A percentile compares a stretch with the other conserved stretches of the same genome.
Evolutionary conservation across 371 early-diverging fungal genomes (phyloP).

Genomic region (Amoeboaphelidium protococcarum): DNA sequence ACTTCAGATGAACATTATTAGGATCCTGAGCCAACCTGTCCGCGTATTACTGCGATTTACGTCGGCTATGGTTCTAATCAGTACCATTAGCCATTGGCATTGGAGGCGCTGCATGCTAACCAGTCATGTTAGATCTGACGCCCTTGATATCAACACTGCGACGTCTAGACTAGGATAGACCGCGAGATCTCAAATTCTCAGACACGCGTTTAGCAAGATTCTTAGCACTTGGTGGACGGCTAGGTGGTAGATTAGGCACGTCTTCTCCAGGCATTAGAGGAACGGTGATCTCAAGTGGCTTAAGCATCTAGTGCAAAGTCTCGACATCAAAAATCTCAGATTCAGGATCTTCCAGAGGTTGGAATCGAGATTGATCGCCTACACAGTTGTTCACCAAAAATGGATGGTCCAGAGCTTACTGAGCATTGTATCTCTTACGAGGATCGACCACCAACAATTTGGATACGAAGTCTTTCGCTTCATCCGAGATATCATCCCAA

Average conservation of each 20-base stretch:
- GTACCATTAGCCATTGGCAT: no score
- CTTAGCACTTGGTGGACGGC: neutral
- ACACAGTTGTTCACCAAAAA: constrained; percentile 7
- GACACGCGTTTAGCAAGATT: neutral
- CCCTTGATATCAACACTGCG: neutral
- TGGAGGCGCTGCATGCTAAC: no score
- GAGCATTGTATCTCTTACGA: constrained; percentile 39
- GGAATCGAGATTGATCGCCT: neutral
- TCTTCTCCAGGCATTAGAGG: no score
- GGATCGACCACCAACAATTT: constrained; percentile 42
- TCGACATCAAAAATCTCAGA: neutral
- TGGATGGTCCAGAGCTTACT: constrained; percentile 38
- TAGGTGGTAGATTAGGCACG: no score
- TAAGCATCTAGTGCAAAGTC: no score
- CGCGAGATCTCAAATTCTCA: neutral
- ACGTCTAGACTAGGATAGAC: neutral
- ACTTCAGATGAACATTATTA: no score
- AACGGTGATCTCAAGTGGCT: no score
- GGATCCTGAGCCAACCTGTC: no score
- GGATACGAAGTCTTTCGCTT: constrained; percentile 55
- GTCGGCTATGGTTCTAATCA: no score
- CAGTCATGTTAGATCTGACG: no score
- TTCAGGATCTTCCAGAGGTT: neutral
- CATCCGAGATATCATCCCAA: constrained; percentile 54
- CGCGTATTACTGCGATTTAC: no score